phyloP scores from a whole-genome alignment of 108 stramenopile species.

The Cylindrotheca fusiformis region DNA sequence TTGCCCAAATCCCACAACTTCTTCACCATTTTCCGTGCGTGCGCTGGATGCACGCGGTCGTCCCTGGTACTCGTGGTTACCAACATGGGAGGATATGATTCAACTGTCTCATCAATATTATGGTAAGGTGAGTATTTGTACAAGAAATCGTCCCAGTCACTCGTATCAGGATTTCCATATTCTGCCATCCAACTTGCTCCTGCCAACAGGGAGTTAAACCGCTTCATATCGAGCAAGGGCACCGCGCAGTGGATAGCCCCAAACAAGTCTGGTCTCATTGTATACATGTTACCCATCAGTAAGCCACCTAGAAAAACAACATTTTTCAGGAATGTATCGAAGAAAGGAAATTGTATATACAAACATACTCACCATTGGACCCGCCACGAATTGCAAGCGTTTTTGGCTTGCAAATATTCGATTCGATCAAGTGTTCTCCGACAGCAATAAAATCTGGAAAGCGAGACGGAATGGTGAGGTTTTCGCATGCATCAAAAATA shows the following conservation, averaged over 20 bases:
- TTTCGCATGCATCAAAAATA: no score
- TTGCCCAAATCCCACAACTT: constrained; percentile 69
- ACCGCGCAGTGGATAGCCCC: constrained; percentile 94
- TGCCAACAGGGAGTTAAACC: constrained; percentile 76
- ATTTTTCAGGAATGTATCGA: not conserved
- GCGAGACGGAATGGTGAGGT: no score
- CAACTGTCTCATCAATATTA: constrained; percentile 53
- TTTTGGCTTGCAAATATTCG: constrained; percentile 69
- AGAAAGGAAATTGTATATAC: not conserved
- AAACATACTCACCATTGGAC: constrained; percentile 72
- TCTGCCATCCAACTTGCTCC: constrained; percentile 98
- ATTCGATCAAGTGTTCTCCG: constrained; percentile 74
- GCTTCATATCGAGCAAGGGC: constrained; percentile 94
- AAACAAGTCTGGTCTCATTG: constrained; percentile 91
- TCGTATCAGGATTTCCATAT: constrained; percentile 94
- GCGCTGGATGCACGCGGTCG: constrained; percentile 93
- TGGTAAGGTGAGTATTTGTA: constrained; percentile 90
- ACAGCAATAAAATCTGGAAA: constrained; percentile 91
- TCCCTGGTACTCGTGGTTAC: constrained; percentile 90
- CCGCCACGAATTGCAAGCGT: constrained; percentile 94
- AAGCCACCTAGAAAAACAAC: constrained; percentile 65
- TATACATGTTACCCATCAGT: constrained; percentile 88
- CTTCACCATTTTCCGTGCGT: constrained; percentile 91
- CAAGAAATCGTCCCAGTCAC: constrained; percentile 89
- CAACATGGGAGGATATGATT: constrained; percentile 72